phyloP scores from a whole-genome alignment of 805 yeast genomes.

The Yarrowia keelungensis region DNA sequence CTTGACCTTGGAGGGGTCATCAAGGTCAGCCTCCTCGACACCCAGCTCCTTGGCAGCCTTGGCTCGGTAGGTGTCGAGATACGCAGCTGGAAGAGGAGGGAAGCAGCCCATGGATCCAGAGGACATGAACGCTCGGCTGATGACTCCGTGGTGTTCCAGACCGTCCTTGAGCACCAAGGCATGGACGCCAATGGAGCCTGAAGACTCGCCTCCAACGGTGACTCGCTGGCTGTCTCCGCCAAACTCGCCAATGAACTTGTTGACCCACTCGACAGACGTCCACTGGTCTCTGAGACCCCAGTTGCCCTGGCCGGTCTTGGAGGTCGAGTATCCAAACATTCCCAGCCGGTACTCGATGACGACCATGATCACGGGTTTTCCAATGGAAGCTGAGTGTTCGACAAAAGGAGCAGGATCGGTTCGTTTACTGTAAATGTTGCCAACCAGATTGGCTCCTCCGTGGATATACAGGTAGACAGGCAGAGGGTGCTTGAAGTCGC shows the following conservation, averaged over 20 bases:
- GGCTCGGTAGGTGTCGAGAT: constrained; percentile 10
- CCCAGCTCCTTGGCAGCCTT: constrained; percentile 31
- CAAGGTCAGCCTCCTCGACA: constrained; percentile 11
- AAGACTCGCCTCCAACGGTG: constrained; percentile 56
- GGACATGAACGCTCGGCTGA: constrained; percentile 23
- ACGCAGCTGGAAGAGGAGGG: constrained; percentile 1
- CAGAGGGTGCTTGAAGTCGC: constrained; percentile 18
- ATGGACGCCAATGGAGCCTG: constrained; percentile 43
- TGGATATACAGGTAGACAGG: constrained; percentile 52
- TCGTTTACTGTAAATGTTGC: constrained; percentile 45
- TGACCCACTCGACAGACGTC: constrained; percentile 55
- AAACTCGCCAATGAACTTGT: constrained; percentile 52
- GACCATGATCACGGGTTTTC: constrained; percentile 48
- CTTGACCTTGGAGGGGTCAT: constrained; percentile 2
- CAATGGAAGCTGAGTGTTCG: constrained; percentile 40
- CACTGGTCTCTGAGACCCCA: constrained; percentile 58
- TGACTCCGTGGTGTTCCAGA: constrained; percentile 1
- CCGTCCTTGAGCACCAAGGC: constrained; percentile 13
- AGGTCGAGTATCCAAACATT: constrained; percentile 53
- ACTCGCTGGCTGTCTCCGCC: constrained; percentile 57
- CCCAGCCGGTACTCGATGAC: constrained; percentile 52
- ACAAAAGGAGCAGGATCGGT: constrained; percentile 46
- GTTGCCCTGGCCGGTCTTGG: constrained; percentile 48
- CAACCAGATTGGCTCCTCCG: constrained; percentile 50
- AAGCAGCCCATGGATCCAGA: constrained; percentile 23